Base-by-base conservation (phyloP, 768 basidiomycete species). In the Tylopilus balloui region DNA sequence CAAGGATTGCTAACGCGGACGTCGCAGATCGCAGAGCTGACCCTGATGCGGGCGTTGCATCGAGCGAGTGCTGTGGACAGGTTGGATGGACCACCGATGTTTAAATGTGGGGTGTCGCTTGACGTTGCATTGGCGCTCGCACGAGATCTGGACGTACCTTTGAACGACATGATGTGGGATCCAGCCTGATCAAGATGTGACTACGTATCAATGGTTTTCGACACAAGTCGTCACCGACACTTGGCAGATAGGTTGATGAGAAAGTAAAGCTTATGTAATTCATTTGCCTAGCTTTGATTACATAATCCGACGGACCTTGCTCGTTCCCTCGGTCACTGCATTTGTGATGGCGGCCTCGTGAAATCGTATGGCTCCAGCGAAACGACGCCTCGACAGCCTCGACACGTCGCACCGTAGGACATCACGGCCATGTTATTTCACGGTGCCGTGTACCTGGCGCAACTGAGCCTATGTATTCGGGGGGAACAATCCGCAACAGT, bases 51-150 rank as follows among this genome's bases (percentile, higher is more conserved):
- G 5, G 74, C 87, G 11, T 63, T 92, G n/a, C 77, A 84, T 50
- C 76, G 86, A 7, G 82, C 78, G 4, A 78, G 82, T 9, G 71
- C 76, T 3, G 36, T 67, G 5, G 88, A 90, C 36, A 78, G 74
- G 53, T 64, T 88, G 23, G 86, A 90, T 42, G 84, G 81, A 0
- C 78, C 84, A 0, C 80, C 86, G 1, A 78, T 73, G 69, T 86
- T 86, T 64, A 90, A 87, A 58, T 86, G 81, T 59, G 84, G 80
- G 1, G 73, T 90, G n/a, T 76, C 78, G 14, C 78, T 83, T 45
- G 78, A 82, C 2, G 68, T 74, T 6, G 77, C 78, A 2, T 59
- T 80, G 48, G 62, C 61, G 4, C 65, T 89, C 8, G 83, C 86
- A 14, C 77, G 77, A 40, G 76, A 86, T 29, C 56, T 89, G 15